Conservation (phyloP, 2,329 filamentous ascomycete genomes). For the Dryadomyces sulphureus region DNA sequence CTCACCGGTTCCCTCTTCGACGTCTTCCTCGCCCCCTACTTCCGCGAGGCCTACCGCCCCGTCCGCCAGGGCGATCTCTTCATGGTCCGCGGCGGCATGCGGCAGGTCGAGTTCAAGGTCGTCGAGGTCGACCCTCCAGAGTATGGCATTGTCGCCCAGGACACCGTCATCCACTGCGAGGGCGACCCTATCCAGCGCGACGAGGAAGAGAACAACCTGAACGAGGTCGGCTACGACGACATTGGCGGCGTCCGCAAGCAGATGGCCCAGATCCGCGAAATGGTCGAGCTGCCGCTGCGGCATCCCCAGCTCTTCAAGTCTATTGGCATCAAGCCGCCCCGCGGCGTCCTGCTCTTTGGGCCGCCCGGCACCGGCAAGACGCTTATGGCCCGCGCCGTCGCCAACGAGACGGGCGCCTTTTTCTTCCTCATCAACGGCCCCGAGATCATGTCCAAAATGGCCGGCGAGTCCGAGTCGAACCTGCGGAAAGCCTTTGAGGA, state of each 20-base stretch:
- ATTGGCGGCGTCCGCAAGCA: conserved; percentile 99
- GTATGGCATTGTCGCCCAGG: conserved; percentile 96
- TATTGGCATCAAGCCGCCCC: conserved; percentile 98
- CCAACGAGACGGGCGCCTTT: conserved; percentile 97
- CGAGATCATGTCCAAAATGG: conserved; percentile 99
- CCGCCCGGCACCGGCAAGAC: conserved; percentile 99
- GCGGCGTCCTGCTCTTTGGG: conserved; percentile 91
- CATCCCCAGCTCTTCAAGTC: conserved; percentile 99
- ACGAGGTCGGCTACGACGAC: conserved; percentile 97
- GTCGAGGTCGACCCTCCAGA: conserved; percentile 97
- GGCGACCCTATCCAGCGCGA: conserved; percentile 92
- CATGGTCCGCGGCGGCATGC: conserved; percentile 94
- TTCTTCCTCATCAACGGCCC: conserved; percentile 99
- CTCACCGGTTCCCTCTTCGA: conserved; percentile 96
- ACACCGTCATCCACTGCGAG: conserved; percentile 98
- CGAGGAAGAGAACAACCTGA: conserved; percentile 97
- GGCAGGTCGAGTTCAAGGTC: conserved; percentile 98
- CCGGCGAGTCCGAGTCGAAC: conserved; percentile 97
- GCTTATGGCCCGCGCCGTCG: conserved; percentile 93
- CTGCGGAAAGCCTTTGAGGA: conserved; percentile 98
- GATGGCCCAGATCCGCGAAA: conserved; percentile 98
- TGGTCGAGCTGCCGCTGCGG: conserved; percentile 91
- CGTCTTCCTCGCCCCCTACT: conserved; percentile 97
- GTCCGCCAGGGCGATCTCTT: conserved; percentile 96
- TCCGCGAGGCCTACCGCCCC: conserved; percentile 96